Conservation (phyloP, 108 stramenopile genomes). For the Fragilaria radians region DNA sequence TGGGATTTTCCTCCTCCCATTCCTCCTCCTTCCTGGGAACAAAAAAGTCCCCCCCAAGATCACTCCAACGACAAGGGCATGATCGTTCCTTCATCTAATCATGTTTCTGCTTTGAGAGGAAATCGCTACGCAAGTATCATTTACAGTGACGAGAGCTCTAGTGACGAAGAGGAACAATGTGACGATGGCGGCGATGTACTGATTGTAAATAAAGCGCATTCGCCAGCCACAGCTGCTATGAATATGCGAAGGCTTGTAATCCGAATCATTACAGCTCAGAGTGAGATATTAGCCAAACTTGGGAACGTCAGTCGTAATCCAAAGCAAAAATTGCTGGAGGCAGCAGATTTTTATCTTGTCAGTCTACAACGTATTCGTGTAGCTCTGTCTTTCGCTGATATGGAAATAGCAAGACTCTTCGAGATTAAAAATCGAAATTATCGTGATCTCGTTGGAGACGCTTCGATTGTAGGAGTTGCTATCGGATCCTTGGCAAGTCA, state of each 20-base stretch:
- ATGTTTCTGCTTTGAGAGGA: neutral
- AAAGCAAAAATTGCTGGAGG: conserved; percentile 6
- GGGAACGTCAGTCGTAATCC: neutral
- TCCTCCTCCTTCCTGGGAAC: neutral
- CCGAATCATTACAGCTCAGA: conserved; percentile 13
- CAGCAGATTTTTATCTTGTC: conserved; percentile 5
- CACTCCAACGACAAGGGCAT: neutral
- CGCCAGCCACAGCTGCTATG: neutral
- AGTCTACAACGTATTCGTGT: conserved; percentile 11
- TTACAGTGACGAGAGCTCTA: neutral
- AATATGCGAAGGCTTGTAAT: conserved; percentile 13
- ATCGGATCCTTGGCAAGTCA: conserved; percentile 10
- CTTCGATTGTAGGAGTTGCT: conserved; percentile 28
- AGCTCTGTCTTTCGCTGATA: conserved; percentile 10
- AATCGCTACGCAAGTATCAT: conserved; percentile 1
- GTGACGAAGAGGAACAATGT: neutral
- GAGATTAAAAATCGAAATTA: neutral
- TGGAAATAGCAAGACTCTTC: neutral
- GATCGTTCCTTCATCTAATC: neutral
- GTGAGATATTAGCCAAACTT: conserved; percentile 10
- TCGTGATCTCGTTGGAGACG: conserved; percentile 18
- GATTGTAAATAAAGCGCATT: neutral
- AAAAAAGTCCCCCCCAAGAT: neutral
- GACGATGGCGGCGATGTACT: neutral
- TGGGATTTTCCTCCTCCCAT: neutral